Evolutionary conservation across 2,329 filamentous ascomycete species (phyloP).

Genomic region (Claviceps digitariae): DNA sequence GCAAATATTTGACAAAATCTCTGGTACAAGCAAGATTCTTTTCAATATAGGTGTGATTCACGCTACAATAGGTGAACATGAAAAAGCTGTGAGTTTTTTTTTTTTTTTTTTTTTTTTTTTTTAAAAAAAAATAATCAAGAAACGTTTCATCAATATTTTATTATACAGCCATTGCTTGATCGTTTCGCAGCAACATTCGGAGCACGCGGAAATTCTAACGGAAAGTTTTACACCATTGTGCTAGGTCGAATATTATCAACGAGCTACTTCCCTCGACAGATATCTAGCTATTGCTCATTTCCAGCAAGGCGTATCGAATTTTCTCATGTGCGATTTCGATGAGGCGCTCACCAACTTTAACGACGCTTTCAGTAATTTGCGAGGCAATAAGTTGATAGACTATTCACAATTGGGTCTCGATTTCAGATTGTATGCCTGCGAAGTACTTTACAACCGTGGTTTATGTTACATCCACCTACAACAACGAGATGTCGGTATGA

Average conservation of each 20-base stretch:
- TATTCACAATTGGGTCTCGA: constrained; percentile 91
- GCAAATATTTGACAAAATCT: constrained; percentile 69
- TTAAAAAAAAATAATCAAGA: no score
- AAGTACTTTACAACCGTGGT: constrained; percentile 93
- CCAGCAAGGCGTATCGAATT: constrained; percentile 96
- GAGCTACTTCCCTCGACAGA: constrained; percentile 77
- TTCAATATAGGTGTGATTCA: constrained; percentile 99
- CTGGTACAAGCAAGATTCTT: constrained; percentile 93
- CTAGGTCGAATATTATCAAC: constrained; percentile 89
- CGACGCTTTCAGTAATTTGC: constrained; percentile 84
- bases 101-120: no score
- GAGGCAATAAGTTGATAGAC: constrained; percentile 94
- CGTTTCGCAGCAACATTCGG: neutral
- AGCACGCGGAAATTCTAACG: neutral
- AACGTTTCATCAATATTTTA: neutral
- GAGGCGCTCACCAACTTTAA: constrained; percentile 98
- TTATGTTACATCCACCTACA: constrained; percentile 96
- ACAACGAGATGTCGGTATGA: constrained; percentile 78
- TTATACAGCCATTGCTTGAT: neutral
- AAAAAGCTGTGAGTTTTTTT: constrained; percentile 71
- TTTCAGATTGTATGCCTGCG: constrained; percentile 94
- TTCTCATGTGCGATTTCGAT: constrained; percentile 91
- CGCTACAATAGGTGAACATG: constrained; percentile 89
- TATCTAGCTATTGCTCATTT: constrained; percentile 98
- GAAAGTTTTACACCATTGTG: neutral